Evolutionary conservation across 345 rosid genomes (phyloP), one percentile per base, ranked within the genome.

Genomic region (Streptanthus diversifolius): DNA sequence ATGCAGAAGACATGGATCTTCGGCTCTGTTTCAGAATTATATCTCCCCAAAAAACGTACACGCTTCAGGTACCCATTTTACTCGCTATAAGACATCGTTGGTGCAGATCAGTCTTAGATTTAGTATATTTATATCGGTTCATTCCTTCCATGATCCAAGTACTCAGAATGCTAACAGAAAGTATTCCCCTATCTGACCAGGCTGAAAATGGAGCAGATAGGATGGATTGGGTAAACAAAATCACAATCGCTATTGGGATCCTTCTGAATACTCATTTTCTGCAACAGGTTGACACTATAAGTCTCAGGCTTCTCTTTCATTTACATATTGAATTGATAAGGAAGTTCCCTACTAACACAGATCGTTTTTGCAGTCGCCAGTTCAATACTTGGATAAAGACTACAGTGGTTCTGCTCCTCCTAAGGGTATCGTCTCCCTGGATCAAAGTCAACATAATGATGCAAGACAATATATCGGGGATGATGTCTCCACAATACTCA

Each of bases 151-250:
- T 60, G 22, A n/a, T 35, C 30, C 51, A 27, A 61, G 39, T 41
- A 41, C 44, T 54, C 56, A 39, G 30, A 37, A 41, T 70, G 29
- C 36, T 68, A 61, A 66, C 35, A 47, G 24, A 13, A 27, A 6
- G 18, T 18, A 41, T 70, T 36, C 19, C 7, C 65, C 45, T 55
- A 35, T 47, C 63, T 73, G 45, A 66, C 51, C 83, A 92, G 98
- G 96, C 96, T 76, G 98, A 92, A 86, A 88, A 85, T 80, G 95
- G 81, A 82, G 87, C 90, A 18, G 98, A 92, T 77, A 84, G 91
- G 85, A 83, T 83, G 86, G 96, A 92, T 54, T 90, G 98, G 98
- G 87, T 86, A 52, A 85, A 83, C 78, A 90, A 92, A 76, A 90
- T 89, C 45, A 87, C 87, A 54, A 84, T 81, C 48, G 95, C 86